Conservation (phyloP, 352 stramenopile species). For the Globisporangium lucens region DNA sequence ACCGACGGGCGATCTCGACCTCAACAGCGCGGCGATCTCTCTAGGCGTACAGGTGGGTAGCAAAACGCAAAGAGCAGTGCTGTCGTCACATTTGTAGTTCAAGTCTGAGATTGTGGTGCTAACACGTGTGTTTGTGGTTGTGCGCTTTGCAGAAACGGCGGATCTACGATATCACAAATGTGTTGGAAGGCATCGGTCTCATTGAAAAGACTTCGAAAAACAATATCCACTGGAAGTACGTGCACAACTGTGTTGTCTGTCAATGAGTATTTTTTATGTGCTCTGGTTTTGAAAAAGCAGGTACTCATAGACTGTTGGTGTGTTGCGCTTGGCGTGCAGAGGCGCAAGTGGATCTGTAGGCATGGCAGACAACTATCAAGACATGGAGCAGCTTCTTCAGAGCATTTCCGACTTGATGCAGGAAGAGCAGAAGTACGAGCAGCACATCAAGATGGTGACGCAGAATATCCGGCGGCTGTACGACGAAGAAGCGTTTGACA, state of each 20-base stretch:
- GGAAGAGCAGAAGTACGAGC: conserved; percentile 81
- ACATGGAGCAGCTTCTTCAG: conserved; percentile 71
- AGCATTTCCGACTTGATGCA: conserved; percentile 78
- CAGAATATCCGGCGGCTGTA: conserved; percentile 81
- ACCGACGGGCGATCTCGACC: conserved; percentile 89
- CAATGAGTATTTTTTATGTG: neutral
- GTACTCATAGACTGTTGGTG: neutral
- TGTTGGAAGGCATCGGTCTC: conserved; percentile 96
- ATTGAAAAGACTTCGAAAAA: conserved; percentile 98
- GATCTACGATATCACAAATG: conserved; percentile 99
- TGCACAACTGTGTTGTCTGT: neutral
- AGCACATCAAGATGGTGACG: conserved; percentile 81
- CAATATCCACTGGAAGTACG: conserved; percentile 96
- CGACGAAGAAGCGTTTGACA: conserved; percentile 79
- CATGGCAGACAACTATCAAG: conserved; percentile 49
- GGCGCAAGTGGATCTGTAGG: conserved; percentile 47
- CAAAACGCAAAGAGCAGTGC: neutral
- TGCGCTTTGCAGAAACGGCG: conserved; percentile 83
- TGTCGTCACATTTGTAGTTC: neutral
- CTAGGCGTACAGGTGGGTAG: conserved; percentile 69
- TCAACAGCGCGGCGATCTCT: conserved; percentile 91
- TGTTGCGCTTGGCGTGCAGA: conserved; percentile 21
- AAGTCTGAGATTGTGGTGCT: neutral
- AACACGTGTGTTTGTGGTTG: neutral
- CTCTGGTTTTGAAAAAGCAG: neutral